phyloP scores from a whole-genome alignment of 139 green algal species.

The Pleodorina starrii region DNA sequence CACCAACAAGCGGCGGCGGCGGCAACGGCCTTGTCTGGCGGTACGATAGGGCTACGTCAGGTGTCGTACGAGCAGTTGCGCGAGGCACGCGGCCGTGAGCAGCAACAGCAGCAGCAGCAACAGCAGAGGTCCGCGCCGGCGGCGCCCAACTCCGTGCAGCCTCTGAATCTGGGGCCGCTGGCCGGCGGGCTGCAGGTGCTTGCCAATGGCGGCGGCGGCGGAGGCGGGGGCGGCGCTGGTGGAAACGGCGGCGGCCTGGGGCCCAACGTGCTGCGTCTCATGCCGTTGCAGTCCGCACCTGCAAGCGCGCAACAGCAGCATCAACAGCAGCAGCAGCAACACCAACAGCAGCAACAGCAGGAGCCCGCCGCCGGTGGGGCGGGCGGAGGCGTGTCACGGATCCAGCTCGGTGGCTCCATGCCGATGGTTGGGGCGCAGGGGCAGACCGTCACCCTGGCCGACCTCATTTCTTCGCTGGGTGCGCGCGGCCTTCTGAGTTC shows the following conservation, averaged over 20 bases:
- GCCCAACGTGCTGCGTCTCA: background rate
- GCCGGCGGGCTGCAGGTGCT: slow-evolving; percentile 10
- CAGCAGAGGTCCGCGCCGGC: background rate
- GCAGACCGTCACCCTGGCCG: background rate
- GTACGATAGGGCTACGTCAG: background rate
- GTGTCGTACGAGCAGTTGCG: background rate
- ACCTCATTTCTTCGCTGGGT: slow-evolving; percentile 13
- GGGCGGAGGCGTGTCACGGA: background rate
- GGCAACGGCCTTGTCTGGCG: background rate
- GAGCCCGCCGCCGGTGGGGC: background rate
- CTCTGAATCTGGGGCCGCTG: slow-evolving; percentile 27
- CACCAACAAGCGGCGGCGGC: background rate
- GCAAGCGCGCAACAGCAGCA: slow-evolving; percentile 18
- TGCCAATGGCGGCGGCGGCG: background rate
- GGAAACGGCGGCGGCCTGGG: background rate
- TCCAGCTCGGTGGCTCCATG: background rate
- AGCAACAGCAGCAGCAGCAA: too few relatives aligned
- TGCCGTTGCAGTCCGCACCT: slow-evolving; percentile 1
- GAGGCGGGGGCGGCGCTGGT: background rate
- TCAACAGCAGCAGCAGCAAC: slow-evolving; percentile 7
- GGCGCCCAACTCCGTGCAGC: background rate
- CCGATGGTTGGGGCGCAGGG: background rate
- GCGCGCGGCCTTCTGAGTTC: background rate
- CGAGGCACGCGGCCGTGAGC: background rate
- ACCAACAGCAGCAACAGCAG: slow-evolving; percentile 3